Evolutionary conservation across 2,329 filamentous ascomycete genomes (phyloP), one percentile per base, ranked within the genome.

Genomic region (Arachnopeziza araneosa): DNA sequence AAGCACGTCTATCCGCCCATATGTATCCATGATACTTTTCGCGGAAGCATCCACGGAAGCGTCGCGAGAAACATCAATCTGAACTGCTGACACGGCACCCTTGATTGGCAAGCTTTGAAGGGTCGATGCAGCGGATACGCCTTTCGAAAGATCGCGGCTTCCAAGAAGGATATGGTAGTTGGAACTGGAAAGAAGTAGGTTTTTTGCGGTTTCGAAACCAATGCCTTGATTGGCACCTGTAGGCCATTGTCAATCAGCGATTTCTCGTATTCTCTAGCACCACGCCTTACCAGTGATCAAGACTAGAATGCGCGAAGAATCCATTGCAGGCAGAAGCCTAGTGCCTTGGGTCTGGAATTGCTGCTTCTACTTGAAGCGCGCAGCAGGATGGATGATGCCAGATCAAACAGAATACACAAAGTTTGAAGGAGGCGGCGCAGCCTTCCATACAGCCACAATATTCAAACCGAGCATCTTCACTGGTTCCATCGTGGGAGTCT

Each of bases 181-280:
- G 24, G 57, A 48, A 22, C 50, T 50, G 7, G 54, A 49, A 21
- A 54, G 22, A n/a, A 55, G 30, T 14, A 64, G 58, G 22, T 59
- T 61, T 3, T 68, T 70, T 10, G 71, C 70, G 0, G 75, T 71
- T 54, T 77, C 76, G 1, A 73, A 69, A 0, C 77, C 76, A 1
- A 79, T 68, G 5, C 77, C 77, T 2, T 69, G 70, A 56, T 79
- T 79, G 12, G 75, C 71, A 1, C 77, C 77, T 0, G 75, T 76
- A 1, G 77, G 69, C 12, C 26, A 30, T 30, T 30, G 26, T 30
- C 26, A 30, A 30, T 30, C 26, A 30, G 9, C 9, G 26, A 30
- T 30, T 30, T 30, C 26, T 30, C 26, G 9, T 30, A 4, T 30
- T 30, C 26, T 9, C 4, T 9, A 30, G 26, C 5, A 30, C 26